Evolutionary conservation across 2,329 filamentous ascomycete genomes (phyloP).

Genomic region (Aspergillus awamori): DNA sequence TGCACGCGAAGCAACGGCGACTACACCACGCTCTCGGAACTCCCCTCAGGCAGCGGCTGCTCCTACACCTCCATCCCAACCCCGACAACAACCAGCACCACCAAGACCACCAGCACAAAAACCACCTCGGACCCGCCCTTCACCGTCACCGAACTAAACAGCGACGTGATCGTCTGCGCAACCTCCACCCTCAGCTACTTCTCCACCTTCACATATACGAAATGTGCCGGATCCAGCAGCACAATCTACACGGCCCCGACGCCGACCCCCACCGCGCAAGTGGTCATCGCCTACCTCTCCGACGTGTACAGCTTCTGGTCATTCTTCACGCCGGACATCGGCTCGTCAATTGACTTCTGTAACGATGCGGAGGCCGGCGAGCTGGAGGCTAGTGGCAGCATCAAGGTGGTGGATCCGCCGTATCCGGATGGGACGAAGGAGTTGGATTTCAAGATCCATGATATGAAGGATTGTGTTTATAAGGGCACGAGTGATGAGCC

Average conservation of each 20-base stretch:
- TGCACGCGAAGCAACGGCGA: background rate
- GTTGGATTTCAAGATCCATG: background rate
- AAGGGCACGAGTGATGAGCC: background rate
- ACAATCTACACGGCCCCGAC: background rate
- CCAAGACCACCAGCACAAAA: background rate
- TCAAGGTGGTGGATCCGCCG: background rate
- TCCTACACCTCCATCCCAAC: background rate
- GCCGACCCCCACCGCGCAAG: background rate
- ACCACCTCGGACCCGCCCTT: background rate
- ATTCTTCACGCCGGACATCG: background rate
- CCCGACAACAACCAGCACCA: background rate
- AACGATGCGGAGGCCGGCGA: background rate
- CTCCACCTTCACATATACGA: background rate
- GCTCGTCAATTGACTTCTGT: background rate
- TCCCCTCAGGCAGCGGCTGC: background rate
- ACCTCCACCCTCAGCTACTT: conserved; percentile 2
- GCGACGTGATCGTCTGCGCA: background rate
- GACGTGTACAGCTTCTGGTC: background rate
- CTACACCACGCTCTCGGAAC: background rate
- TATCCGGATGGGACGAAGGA: background rate
- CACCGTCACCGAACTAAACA: background rate
- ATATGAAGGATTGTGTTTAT: background rate
- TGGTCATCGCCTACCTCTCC: background rate
- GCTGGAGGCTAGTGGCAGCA: background rate
- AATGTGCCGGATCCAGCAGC: background rate